Evolutionary conservation across 2,329 filamentous ascomycete species (phyloP).

Genomic region (Fusarium anthophilum): DNA sequence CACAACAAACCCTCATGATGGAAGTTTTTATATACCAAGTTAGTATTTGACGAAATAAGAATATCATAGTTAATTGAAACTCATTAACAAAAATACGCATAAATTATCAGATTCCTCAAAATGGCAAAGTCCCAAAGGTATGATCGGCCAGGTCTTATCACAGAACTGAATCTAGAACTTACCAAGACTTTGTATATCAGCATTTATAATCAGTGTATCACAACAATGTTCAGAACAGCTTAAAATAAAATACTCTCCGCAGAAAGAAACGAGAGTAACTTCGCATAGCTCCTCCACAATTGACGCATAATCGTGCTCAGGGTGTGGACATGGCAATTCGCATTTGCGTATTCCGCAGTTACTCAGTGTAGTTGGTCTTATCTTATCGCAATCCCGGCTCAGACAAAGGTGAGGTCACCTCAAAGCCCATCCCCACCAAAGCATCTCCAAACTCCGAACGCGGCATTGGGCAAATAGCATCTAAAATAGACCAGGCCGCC

Average conservation of each 20-base stretch:
- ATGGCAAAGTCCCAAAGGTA: not conserved
- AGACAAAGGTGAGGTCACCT: slow-evolving; percentile 32
- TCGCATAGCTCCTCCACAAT: not conserved
- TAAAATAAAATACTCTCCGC: not conserved
- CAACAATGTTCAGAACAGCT: not conserved
- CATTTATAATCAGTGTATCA: not conserved
- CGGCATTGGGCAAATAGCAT: slow-evolving; percentile 34
- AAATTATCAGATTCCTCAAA: not conserved
- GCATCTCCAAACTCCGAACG: slow-evolving; percentile 31
- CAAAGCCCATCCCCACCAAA: slow-evolving; percentile 39
- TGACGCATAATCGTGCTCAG: slow-evolving; percentile 17
- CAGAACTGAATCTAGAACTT: not conserved
- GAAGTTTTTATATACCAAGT: not conserved
- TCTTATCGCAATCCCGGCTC: slow-evolving; percentile 29
- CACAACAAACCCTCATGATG: not conserved
- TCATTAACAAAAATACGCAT: not conserved
- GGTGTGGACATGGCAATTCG: slow-evolving; percentile 2
- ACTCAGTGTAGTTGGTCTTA: slow-evolving; percentile 19
- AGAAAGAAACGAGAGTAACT: not conserved
- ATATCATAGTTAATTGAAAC: not conserved
- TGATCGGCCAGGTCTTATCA: not conserved
- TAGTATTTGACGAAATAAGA: not conserved
- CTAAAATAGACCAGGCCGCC: slow-evolving; percentile 10
- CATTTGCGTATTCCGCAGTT: slow-evolving; percentile 27
- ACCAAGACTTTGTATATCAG: not conserved